Evolutionary conservation across 129 eudicot species (phyloP).

Genomic region (Flaveria bidentis): DNA sequence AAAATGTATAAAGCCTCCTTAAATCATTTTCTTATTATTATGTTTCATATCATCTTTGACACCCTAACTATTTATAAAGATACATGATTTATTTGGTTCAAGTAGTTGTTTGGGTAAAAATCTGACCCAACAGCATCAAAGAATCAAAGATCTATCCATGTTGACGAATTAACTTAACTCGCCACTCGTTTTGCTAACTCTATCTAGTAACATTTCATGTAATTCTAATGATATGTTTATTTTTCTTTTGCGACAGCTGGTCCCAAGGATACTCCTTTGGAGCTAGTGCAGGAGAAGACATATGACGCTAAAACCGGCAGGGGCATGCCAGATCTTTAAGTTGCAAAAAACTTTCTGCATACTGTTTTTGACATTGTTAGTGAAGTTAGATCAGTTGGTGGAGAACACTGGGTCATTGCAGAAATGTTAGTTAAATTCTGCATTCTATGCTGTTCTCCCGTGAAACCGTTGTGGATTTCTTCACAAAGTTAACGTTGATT

Average conservation of each 20-base stretch:
- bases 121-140: background rate
- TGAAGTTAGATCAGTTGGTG: background rate
- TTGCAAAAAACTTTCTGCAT: no score
- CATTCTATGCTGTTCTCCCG: background rate
- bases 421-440: background rate
- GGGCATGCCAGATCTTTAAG: constrained; percentile 87
- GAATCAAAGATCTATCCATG: background rate
- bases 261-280: constrained; percentile 86
- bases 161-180: no score
- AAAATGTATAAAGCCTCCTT: background rate
- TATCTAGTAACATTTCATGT: background rate
- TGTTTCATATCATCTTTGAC: background rate
- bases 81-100: no score
- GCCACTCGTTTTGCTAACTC: background rate
- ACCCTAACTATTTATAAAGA: background rate
- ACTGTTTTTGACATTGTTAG: constrained; percentile 4
- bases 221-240: background rate
- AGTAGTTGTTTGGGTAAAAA: no score
- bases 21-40: background rate
- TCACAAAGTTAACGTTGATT: background rate
- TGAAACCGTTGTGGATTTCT: background rate
- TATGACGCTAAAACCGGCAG: constrained; percentile 70
- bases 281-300: constrained; percentile 67
- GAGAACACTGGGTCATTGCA: background rate
- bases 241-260: constrained; percentile 63